Conservation (phyloP, 1,139 yeast genomes). For the Citeromyces hawaiiensis region DNA sequence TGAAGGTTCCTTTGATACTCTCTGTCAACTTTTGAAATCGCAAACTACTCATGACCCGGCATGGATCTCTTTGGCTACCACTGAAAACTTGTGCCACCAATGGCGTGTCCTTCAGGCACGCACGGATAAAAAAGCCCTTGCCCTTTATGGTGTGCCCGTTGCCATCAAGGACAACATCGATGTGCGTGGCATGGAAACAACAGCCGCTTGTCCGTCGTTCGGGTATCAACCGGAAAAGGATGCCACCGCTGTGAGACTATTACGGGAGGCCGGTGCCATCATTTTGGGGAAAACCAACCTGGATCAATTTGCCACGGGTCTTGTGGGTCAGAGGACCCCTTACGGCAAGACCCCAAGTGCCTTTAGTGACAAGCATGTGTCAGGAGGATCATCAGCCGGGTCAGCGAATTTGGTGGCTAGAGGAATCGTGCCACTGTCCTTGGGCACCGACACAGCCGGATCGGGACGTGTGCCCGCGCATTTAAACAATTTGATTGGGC, state of each 20-base stretch:
- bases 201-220: constrained; percentile 91
- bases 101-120: constrained; percentile 65
- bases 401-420: constrained; percentile 82
- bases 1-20: constrained; percentile 37
- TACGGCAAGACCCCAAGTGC: constrained; percentile 80
- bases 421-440: constrained; percentile 76
- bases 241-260: constrained; percentile 55
- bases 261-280: constrained; percentile 80
- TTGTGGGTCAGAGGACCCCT: constrained; percentile 91
- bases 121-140: constrained; percentile 34
- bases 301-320: constrained; percentile 94
- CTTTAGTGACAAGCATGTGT: constrained; percentile 61
- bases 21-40: constrained; percentile 31
- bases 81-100: constrained; percentile 53
- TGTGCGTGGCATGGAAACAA: constrained; percentile 67
- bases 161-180: constrained; percentile 95
- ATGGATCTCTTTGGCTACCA: constrained; percentile 71
- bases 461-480: constrained; percentile 98
- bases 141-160: constrained; percentile 84
- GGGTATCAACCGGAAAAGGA: constrained; percentile 55
- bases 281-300: constrained; percentile 85
- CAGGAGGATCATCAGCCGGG: constrained; percentile 97
- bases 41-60: constrained; percentile 57
- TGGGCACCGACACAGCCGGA: constrained; percentile 98
- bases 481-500: constrained; percentile 77